Evolutionary conservation across 163 green algal species (phyloP).

Genomic region (Coccomyxa subellipsoidea): DNA sequence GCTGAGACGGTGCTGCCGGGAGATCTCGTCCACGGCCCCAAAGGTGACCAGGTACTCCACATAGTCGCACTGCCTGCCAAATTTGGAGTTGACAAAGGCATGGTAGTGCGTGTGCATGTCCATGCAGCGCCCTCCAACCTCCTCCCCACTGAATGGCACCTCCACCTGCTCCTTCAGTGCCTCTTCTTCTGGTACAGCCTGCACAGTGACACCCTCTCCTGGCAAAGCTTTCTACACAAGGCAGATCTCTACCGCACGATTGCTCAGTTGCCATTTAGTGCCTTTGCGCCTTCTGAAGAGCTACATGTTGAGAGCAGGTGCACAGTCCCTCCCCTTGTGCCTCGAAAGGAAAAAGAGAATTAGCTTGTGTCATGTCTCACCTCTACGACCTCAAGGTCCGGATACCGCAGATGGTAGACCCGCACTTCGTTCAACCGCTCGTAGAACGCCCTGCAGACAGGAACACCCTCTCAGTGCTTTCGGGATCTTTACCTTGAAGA

Average conservation of each 20-base stretch:
- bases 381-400: conserved; percentile 57
- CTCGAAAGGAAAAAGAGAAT: no score
- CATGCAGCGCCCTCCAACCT: conserved; percentile 82
- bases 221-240: no score
- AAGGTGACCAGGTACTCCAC: conserved; percentile 63
- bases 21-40: conserved; percentile 52
- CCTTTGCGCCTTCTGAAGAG: no score
- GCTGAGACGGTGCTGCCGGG: conserved; percentile 33
- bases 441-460: conserved; percentile 77
- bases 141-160: conserved; percentile 81
- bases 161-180: conserved; percentile 44
- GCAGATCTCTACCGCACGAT: no score
- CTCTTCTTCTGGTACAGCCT: conserved; percentile 57
- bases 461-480: no score
- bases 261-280: no score
- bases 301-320: no score
- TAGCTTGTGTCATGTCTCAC: conserved; percentile 28
- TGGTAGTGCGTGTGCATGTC: conserved; percentile 85
- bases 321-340: no score
- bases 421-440: conserved; percentile 85
- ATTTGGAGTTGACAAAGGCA: conserved; percentile 81
- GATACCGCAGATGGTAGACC: conserved; percentile 79
- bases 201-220: neutral
- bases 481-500: no score
- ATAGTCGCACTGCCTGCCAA: conserved; percentile 48